Percentiles rank a stretch among this genome's conserved stretches.
These are phyloP conservation scores for Mycena olivaceomarginata DNA, from an alignment of 768 basidiomycete species.

Conservation along the genomic window DNA sequence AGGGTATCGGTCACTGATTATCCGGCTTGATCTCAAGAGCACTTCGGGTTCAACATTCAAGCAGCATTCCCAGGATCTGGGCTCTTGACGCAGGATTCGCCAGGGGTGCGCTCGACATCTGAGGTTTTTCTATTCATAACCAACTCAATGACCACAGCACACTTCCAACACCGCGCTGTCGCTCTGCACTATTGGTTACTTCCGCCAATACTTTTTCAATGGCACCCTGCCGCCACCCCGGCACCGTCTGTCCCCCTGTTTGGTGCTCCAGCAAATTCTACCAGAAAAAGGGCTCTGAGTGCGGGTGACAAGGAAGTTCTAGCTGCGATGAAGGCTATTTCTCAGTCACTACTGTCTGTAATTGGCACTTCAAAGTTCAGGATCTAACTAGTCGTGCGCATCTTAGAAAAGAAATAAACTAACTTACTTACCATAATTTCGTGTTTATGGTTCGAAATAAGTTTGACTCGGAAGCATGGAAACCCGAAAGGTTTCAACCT, in stretches of 20 bases:
- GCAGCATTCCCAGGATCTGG: conserved; percentile 3
- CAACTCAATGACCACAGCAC: neutral
- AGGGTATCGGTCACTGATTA: neutral
- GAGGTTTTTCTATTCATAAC: neutral
- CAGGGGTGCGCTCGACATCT: neutral
- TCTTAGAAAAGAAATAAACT: no score
- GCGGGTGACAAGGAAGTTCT: neutral
- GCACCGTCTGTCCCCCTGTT: conserved; percentile 22
- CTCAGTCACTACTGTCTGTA: neutral
- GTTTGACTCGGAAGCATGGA: no score
- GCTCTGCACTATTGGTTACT: conserved; percentile 6
- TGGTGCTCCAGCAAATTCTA: neutral
- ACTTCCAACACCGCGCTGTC: neutral
- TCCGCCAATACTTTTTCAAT: conserved; percentile 20
- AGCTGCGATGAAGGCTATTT: neutral
- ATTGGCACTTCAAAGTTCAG: neutral
- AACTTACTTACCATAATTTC: no score
- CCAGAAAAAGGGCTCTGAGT: neutral
- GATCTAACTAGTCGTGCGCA: neutral
- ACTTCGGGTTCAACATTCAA: neutral
- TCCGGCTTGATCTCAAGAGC: neutral
- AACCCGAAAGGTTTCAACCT: no score
- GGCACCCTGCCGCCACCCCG: conserved; percentile 12
- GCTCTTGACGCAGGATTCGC: neutral
- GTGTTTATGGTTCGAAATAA: no score